phyloP scores from a whole-genome alignment of 495 filamentous ascomycete species.

The Platismatia glauca region DNA sequence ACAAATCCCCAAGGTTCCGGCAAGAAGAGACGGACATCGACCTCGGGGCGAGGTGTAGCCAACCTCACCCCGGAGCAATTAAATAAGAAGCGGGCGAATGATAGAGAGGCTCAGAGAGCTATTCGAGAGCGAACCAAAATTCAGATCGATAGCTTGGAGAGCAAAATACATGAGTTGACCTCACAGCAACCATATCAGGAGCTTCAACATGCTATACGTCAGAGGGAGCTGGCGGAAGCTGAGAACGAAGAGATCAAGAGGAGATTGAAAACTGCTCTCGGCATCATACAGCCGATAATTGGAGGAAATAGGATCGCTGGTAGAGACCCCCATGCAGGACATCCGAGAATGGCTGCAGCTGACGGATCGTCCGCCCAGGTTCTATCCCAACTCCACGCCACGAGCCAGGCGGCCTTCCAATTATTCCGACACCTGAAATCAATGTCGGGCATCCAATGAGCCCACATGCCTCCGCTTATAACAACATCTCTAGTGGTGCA shows the following conservation, averaged over 20 bases:
- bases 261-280: constrained; percentile 50
- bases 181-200: constrained; percentile 72
- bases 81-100: constrained; percentile 76
- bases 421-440: constrained; percentile 3
- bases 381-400: constrained; percentile 5
- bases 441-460: neutral
- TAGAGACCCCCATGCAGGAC: constrained; percentile 7
- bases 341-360: neutral
- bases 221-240: constrained; percentile 59
- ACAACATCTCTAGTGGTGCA: constrained; percentile 8
- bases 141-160: constrained; percentile 70
- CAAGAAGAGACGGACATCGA: constrained; percentile 43
- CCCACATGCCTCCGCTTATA: neutral
- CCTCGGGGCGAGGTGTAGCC: constrained; percentile 56
- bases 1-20: constrained; percentile 28
- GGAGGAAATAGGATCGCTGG: constrained; percentile 28
- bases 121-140: constrained; percentile 75
- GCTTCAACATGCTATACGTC: constrained; percentile 56
- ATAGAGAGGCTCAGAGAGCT: constrained; percentile 78
- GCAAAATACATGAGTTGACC: constrained; percentile 59
- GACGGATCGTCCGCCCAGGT: neutral
- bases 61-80: constrained; percentile 66
- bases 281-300: constrained; percentile 50
- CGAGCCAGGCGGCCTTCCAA: neutral
- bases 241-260: constrained; percentile 64